Evolutionary conservation across 2,329 filamentous ascomycete species (phyloP), one percentile per base, ranked within the genome.

Genomic region (Madurella mycetomatis): DNA sequence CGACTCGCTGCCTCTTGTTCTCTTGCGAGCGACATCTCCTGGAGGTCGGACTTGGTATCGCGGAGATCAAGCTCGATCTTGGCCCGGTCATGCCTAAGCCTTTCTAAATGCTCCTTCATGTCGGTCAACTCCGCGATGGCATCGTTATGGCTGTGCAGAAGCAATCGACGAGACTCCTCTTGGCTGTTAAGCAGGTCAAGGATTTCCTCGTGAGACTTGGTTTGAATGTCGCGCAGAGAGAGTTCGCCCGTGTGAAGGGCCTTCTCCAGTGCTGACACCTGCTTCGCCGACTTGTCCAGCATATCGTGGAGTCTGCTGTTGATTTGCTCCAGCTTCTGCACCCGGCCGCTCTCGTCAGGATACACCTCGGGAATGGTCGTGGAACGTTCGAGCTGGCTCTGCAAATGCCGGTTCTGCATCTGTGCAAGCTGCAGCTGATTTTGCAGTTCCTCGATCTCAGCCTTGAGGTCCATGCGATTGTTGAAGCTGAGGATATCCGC

Each of bases 391-490:
- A 96, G 75, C 67, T 96, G 91, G 66, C 84, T 91, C 67, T 96
- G 89, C 5, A 97, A 82, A 65, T 97, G 92, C 34, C 88, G 85
- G 71, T 96, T 96, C 64, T 95, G 89, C 90, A 97, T 96, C 70
- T 96, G 88, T 4, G 88, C 86, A 69, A 97, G 83, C 67, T 97
- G 92, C 49, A 97, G 81, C 68, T 96, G 90, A 68, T 95, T 96
- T 68, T 96, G 92, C 25, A 96, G 79, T 70, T 95, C 86, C 68
- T 97, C 92, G 12, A 96, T 78, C 65, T 97, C 92, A 3, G 90
- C 83, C 65, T 92, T 94, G 56, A 95, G 76, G 67, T 97, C 92
- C 85, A 95, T 92, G 40, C 87, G 86, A 66, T 87, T 90, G 73
- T 94, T 92, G 72, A 90, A 90, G 61, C 85, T 86, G 41, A 91